A percentile compares a stretch with the other conserved stretches of the same genome.
These are phyloP conservation scores for Aspergillus bridgeri DNA, from an alignment of 495 filamentous ascomycete genomes.

Conservation along the genomic window DNA sequence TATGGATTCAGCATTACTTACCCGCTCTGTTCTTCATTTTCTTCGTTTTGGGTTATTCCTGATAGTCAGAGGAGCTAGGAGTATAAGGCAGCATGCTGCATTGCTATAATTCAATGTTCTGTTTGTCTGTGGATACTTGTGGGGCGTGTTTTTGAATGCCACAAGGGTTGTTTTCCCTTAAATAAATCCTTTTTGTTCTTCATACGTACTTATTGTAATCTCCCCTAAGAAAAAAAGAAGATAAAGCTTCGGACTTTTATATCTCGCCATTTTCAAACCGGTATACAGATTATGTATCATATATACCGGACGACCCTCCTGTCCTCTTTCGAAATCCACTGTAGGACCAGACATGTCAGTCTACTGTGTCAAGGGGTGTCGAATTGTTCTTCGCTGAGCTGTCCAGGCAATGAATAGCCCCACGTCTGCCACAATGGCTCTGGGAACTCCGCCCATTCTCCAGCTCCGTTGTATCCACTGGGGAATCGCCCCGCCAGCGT, in stretches of 20 bases:
- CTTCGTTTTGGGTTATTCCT: conserved; percentile 2
- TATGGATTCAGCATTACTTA: background rate
- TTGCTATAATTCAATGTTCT: background rate
- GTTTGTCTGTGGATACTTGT: background rate
- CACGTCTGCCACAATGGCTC: conserved; percentile 68
- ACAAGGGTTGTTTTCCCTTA: too few species aligned
- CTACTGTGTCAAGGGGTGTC: background rate
- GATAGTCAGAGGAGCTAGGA: background rate
- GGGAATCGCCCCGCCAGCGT: conserved; percentile 64
- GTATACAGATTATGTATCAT: too few species aligned
- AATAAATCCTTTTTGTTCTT: conserved; percentile 4
- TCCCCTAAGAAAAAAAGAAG: too few species aligned
- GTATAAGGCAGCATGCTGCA: background rate
- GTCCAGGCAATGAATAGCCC: conserved; percentile 64
- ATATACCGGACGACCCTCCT: background rate
- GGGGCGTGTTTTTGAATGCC: conserved; percentile 2
- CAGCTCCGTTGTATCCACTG: conserved; percentile 58
- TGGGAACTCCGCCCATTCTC: conserved; percentile 56
- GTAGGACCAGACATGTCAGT: background rate
- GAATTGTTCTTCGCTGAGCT: conserved; percentile 25
- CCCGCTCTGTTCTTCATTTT: background rate
- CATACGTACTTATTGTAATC: too few species aligned
- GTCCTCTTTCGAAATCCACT: too few species aligned
- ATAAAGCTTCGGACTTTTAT: too few species aligned
- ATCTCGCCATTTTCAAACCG: too few species aligned